Conservation (phyloP, 495 filamentous ascomycete species). For the Lasiosphaeris hirsuta region DNA sequence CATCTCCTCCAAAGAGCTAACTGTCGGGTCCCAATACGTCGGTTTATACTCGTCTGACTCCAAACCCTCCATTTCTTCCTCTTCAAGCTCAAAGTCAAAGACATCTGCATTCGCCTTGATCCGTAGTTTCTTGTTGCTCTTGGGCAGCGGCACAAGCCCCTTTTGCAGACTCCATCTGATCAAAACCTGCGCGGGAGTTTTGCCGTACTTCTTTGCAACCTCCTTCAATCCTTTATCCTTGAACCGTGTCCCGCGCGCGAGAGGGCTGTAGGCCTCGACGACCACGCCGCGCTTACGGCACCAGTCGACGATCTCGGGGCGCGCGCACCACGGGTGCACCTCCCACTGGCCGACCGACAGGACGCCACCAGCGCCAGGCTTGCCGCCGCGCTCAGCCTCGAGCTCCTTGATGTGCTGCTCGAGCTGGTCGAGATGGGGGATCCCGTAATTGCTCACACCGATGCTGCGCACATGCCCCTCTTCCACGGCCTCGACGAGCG, state of each 20-base stretch:
- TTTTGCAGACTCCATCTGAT: constrained; percentile 87
- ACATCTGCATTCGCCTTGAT: constrained; percentile 74
- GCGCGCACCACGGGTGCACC: constrained; percentile 80
- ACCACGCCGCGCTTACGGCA: constrained; percentile 63
- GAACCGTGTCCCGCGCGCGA: constrained; percentile 64
- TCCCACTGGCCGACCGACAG: constrained; percentile 86
- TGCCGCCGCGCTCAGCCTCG: constrained; percentile 50
- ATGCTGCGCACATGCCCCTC: constrained; percentile 63
- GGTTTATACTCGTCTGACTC: constrained; percentile 58
- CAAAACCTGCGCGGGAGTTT: constrained; percentile 74
- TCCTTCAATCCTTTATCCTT: constrained; percentile 59
- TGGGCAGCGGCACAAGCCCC: constrained; percentile 72
- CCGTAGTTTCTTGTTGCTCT: constrained; percentile 63
- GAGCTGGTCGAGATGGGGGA: constrained; percentile 67
- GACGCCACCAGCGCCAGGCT: constrained; percentile 62
- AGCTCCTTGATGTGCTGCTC: constrained; percentile 69
- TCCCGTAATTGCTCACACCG: constrained; percentile 67
- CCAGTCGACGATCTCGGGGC: constrained; percentile 76
- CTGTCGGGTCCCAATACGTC: constrained; percentile 68
- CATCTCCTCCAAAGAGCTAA: constrained; percentile 5
- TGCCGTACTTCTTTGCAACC: constrained; percentile 66
- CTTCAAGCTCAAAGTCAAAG: constrained; percentile 75
- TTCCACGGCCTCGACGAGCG: constrained; percentile 56
- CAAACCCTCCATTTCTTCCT: constrained; percentile 55
- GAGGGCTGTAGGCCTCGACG: constrained; percentile 76